Percentiles rank a stretch among this genome's conserved stretches.
Evolutionary conservation across 495 filamentous ascomycete species (phyloP).

Genomic region (Hypoxylon subgilvum): DNA sequence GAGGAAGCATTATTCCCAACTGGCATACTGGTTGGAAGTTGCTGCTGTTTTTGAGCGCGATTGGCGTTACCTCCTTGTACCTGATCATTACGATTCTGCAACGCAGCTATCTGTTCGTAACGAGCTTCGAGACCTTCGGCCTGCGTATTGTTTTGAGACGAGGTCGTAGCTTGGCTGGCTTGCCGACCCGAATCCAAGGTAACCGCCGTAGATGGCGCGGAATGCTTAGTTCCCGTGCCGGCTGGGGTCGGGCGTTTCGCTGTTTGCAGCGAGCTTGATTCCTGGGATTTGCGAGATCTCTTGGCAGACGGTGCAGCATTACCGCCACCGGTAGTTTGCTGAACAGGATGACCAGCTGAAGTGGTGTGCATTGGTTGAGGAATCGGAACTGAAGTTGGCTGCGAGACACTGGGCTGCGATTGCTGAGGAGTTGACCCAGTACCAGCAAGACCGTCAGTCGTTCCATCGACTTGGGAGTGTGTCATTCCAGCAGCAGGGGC

Average conservation of each 20-base stretch:
- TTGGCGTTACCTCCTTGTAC: slow-evolving; percentile 27
- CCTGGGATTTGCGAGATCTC: slow-evolving; percentile 40
- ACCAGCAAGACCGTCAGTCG: background rate
- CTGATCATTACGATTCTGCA: slow-evolving; percentile 36
- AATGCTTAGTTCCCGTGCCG: slow-evolving; percentile 33
- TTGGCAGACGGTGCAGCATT: slow-evolving; percentile 28
- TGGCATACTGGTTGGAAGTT: slow-evolving; percentile 23
- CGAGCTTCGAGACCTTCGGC: slow-evolving; percentile 43
- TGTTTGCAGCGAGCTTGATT: slow-evolving; percentile 29
- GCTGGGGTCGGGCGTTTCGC: slow-evolving; percentile 35
- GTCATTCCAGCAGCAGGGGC: slow-evolving; percentile 10
- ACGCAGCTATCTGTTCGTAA: slow-evolving; percentile 34
- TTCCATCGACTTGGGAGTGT: slow-evolving; percentile 12
- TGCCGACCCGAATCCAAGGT: slow-evolving; percentile 25
- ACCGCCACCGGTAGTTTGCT: slow-evolving; percentile 10
- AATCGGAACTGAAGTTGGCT: slow-evolving; percentile 11
- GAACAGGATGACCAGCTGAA: slow-evolving; percentile 20
- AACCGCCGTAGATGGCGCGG: slow-evolving; percentile 12
- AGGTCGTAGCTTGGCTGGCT: slow-evolving; percentile 12
- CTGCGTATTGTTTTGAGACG: slow-evolving; percentile 26
- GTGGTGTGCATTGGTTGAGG: slow-evolving; percentile 26
- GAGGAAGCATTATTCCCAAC: slow-evolving; percentile 32
- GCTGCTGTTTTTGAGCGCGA: slow-evolving; percentile 39
- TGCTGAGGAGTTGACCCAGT: slow-evolving; percentile 17
- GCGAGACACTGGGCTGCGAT: slow-evolving; percentile 20